Evolutionary conservation across 2,329 filamentous ascomycete species (phyloP).

Genomic region (Cladosporium cucumerinum): DNA sequence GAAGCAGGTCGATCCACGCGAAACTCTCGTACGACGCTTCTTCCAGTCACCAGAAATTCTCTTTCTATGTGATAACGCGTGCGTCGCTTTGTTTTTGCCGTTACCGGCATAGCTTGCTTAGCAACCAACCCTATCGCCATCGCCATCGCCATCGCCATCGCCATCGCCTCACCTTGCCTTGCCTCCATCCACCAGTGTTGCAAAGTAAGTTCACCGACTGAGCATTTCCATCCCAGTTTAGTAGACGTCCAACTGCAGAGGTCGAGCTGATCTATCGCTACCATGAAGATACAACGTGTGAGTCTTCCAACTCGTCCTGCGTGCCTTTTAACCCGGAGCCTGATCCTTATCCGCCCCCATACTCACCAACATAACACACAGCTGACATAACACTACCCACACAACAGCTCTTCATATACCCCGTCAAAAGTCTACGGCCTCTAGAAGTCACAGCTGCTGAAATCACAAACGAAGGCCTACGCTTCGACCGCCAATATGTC

Average conservation of each 20-base stretch:
- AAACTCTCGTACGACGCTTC: neutral
- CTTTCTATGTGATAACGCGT: neutral
- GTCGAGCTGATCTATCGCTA: neutral
- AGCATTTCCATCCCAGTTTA: neutral
- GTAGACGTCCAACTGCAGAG: neutral
- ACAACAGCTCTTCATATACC: conserved; percentile 34
- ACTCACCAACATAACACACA: neutral
- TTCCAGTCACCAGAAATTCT: neutral
- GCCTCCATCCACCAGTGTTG: neutral
- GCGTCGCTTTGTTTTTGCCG: neutral
- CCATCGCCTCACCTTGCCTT: neutral
- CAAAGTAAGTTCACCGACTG: neutral
- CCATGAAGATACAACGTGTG: conserved; percentile 34
- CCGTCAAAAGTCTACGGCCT: conserved; percentile 33
- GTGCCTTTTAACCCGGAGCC: neutral
- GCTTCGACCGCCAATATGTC: conserved; percentile 36
- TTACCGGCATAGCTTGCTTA: neutral
- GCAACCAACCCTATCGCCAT: conserved; percentile 3
- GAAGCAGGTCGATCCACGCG: neutral
- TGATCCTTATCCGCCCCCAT: neutral
- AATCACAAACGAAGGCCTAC: conserved; percentile 35
- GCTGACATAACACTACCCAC: conserved; percentile 4
- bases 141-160: neutral
- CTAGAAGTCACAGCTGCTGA: conserved; percentile 33
- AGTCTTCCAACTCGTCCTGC: neutral